phyloP scores from a whole-genome alignment of 257 asterid genomes.

The Solanum rostratum region DNA sequence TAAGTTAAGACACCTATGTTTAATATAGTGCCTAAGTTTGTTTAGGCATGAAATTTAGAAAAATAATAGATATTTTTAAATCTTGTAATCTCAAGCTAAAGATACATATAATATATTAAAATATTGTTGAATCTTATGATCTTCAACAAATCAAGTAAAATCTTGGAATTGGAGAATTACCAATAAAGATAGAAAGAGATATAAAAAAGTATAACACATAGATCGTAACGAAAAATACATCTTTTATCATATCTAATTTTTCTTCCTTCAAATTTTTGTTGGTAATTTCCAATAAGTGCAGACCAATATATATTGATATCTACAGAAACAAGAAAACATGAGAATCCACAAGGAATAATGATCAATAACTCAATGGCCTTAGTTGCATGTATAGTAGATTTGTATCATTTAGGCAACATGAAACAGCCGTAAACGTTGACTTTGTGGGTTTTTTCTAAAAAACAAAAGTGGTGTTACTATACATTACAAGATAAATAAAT shows the following conservation, averaged over 20 bases:
- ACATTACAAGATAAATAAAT: neutral
- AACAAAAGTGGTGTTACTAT: neutral
- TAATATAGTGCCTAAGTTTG: neutral
- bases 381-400: conserved; percentile 23
- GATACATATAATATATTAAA: too few species aligned
- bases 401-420: neutral
- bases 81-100: too few species aligned
- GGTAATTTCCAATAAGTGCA: conserved; percentile 11
- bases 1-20: neutral
- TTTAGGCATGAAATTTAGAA: neutral
- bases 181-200: too few species aligned
- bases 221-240: neutral
- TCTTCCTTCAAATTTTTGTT: conserved; percentile 16
- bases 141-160: too few species aligned
- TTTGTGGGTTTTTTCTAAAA: neutral
- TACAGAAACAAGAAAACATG: neutral
- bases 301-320: conserved; percentile 6
- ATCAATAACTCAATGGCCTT: conserved; percentile 11
- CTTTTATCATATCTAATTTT: neutral
- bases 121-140: too few species aligned
- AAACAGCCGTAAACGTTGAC: conserved; percentile 60
- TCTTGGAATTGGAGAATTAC: too few species aligned
- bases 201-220: neutral
- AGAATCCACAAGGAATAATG: neutral
- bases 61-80: too few species aligned